Conservation (phyloP, 2,329 filamentous ascomycete species). For the Metarhizium album region DNA sequence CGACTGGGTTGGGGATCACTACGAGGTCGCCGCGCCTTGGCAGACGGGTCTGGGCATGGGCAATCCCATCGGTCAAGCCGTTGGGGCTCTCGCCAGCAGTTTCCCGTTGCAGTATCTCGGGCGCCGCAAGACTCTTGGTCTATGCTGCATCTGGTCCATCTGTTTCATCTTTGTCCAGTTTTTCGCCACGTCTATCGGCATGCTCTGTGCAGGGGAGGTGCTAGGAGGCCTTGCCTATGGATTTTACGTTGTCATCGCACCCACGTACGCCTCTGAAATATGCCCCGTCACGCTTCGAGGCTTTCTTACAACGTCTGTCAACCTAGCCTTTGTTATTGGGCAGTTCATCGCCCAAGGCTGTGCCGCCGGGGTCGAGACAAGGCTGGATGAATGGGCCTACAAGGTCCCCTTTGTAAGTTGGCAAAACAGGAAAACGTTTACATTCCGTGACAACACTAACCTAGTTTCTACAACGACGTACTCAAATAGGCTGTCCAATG, state of each 20-base stretch:
- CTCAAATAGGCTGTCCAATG: conserved; percentile 32
- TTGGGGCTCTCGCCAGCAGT: conserved; percentile 27
- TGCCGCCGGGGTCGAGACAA: conserved; percentile 29
- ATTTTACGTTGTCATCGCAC: conserved; percentile 47
- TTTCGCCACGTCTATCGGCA: conserved; percentile 44
- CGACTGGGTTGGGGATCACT: conserved; percentile 18
- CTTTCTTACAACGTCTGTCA: conserved; percentile 48
- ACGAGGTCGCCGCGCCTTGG: conserved; percentile 35
- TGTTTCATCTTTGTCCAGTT: conserved; percentile 52
- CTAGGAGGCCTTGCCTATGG: conserved; percentile 51
- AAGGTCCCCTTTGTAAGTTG: conserved; percentile 14
- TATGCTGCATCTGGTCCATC: conserved; percentile 33
- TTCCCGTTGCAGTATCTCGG: conserved; percentile 28
- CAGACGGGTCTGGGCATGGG: conserved; percentile 36
- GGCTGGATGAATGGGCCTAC: conserved; percentile 37
- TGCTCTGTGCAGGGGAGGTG: conserved; percentile 50
- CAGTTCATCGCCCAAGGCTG: conserved; percentile 44
- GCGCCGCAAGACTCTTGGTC: conserved; percentile 32
- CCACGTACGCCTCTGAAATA: conserved; percentile 51
- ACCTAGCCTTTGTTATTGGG: conserved; percentile 52
- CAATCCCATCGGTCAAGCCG: conserved; percentile 33
- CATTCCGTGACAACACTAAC: neutral
- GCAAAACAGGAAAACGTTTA: neutral
- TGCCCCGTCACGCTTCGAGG: conserved; percentile 47
- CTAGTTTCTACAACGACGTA: neutral